A percentile compares a stretch with the other conserved stretches of the same genome.
Evolutionary conservation across 2,329 filamentous ascomycete genomes (phyloP).

Genomic region (Aphanoascus verrucosus): DNA sequence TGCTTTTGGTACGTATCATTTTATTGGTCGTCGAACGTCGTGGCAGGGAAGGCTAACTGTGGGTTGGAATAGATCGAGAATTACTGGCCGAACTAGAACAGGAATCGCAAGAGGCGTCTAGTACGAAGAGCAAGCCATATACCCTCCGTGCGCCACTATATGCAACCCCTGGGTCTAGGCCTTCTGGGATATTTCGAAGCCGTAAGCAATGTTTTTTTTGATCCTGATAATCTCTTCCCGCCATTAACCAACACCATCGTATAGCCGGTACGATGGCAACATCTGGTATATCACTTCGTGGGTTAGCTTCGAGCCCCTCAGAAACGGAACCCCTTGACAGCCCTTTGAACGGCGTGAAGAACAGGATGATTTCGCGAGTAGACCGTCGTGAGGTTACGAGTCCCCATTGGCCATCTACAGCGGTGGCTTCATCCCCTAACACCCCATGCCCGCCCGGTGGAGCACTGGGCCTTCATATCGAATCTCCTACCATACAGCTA

Average conservation of each 20-base stretch:
- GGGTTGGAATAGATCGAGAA: constrained; percentile 26
- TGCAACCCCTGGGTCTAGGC: constrained; percentile 10
- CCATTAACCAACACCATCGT: background rate
- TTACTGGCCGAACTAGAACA: constrained; percentile 27
- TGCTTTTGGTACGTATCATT: constrained; percentile 37
- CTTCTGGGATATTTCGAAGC: constrained; percentile 24
- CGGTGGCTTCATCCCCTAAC: constrained; percentile 2
- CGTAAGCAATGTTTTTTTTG: constrained; percentile 19
- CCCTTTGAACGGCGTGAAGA: constrained; percentile 23
- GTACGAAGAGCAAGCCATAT: background rate
- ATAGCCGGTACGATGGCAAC: constrained; percentile 15
- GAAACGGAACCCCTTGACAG: constrained; percentile 24
- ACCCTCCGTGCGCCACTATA: background rate
- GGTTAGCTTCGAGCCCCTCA: constrained; percentile 23
- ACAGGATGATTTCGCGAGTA: constrained; percentile 8
- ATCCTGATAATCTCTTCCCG: background rate
- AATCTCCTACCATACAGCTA: constrained; percentile 20
- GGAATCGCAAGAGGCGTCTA: background rate
- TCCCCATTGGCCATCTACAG: constrained; percentile 10
- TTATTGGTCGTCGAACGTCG: background rate
- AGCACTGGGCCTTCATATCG: background rate
- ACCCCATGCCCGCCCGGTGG: background rate
- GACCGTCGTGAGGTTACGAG: background rate
- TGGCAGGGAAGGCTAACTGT: background rate
- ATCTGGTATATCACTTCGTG: constrained; percentile 19